phyloP scores from a whole-genome alignment of 495 filamentous ascomycete genomes.

The Emericellopsis terricola region DNA sequence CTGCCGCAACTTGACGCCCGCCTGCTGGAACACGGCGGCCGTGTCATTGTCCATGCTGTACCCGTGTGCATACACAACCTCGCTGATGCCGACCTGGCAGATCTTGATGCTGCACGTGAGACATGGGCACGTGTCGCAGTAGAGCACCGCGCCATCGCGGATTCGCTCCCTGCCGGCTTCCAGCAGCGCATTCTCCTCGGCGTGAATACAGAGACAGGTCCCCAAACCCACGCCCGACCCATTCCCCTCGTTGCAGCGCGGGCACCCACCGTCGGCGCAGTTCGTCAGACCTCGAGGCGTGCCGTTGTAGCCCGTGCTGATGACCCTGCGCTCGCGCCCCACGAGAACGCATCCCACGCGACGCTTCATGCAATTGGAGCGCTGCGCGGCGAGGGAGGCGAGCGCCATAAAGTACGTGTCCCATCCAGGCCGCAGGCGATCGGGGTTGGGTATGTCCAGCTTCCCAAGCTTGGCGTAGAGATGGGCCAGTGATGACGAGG shows the following conservation, averaged over 20 bases:
- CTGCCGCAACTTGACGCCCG: constrained; percentile 61
- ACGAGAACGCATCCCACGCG: constrained; percentile 93
- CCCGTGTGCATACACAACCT: constrained; percentile 84
- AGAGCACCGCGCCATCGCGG: constrained; percentile 59
- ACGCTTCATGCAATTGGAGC: constrained; percentile 96
- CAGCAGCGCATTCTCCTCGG: constrained; percentile 89
- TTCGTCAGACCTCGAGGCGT: constrained; percentile 74
- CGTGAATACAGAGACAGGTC: constrained; percentile 88
- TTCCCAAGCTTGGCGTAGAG: constrained; percentile 48
- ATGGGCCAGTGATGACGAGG: constrained; percentile 47
- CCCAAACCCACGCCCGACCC: constrained; percentile 54
- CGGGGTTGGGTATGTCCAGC: constrained; percentile 57
- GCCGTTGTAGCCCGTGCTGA: constrained; percentile 95
- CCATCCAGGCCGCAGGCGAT: constrained; percentile 81
- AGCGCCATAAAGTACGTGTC: constrained; percentile 97
- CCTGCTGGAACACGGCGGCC: constrained; percentile 57
- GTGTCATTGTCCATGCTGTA: constrained; percentile 88
- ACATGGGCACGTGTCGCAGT: constrained; percentile 95
- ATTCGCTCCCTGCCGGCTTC: constrained; percentile 89
- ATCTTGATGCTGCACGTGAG: constrained; percentile 99
- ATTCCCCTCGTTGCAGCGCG: constrained; percentile 57
- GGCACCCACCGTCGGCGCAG: constrained; percentile 86
- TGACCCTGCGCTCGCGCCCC: constrained; percentile 59
- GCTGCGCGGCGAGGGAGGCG: constrained; percentile 74
- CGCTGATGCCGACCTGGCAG: constrained; percentile 79